Evolutionary conservation across 140 eudicot species (phyloP).

Genomic region (Flaveria floridana): DNA sequence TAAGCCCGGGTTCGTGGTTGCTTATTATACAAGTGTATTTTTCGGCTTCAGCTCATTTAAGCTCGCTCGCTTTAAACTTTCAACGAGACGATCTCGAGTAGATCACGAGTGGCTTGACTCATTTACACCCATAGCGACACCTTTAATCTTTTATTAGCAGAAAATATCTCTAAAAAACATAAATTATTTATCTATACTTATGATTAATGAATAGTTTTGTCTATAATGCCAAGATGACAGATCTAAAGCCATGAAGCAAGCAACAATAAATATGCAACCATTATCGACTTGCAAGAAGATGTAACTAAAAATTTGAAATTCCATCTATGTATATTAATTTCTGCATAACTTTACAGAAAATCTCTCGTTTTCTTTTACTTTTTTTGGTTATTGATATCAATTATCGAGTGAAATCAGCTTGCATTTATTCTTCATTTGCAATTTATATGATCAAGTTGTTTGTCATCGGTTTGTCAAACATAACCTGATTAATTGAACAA

Average conservation of each 20-base stretch:
- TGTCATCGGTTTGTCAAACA: not conserved
- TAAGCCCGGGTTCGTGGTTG: too few relatives aligned
- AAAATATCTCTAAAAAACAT: not conserved
- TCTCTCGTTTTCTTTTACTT: slow-evolving; percentile 15
- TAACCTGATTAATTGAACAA: too few relatives aligned
- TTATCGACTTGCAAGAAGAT: slow-evolving; percentile 4
- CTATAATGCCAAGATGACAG: slow-evolving; percentile 28
- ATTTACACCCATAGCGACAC: too few relatives aligned
- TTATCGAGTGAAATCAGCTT: slow-evolving; percentile 22
- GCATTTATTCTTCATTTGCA: slow-evolving; percentile 16
- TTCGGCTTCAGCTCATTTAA: too few relatives aligned
- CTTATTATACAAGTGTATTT: too few relatives aligned
- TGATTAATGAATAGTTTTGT: slow-evolving; percentile 10
- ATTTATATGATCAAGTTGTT: slow-evolving; percentile 14
- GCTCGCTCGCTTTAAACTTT: too few relatives aligned
- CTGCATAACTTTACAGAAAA: not conserved
- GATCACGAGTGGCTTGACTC: too few relatives aligned
- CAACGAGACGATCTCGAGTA: too few relatives aligned
- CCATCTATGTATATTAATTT: slow-evolving; percentile 24
- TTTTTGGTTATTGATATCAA: slow-evolving; percentile 10
- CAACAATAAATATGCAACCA: slow-evolving; percentile 29
- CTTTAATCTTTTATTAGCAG: too few relatives aligned
- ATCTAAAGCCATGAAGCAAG: slow-evolving; percentile 22
- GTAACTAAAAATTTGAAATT: not conserved
- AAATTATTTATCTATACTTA: not conserved